A percentile compares a stretch with the other conserved stretches of the same genome.
phyloP scores from a whole-genome alignment of 306 rosid genomes.

The Cicer judaicum region DNA sequence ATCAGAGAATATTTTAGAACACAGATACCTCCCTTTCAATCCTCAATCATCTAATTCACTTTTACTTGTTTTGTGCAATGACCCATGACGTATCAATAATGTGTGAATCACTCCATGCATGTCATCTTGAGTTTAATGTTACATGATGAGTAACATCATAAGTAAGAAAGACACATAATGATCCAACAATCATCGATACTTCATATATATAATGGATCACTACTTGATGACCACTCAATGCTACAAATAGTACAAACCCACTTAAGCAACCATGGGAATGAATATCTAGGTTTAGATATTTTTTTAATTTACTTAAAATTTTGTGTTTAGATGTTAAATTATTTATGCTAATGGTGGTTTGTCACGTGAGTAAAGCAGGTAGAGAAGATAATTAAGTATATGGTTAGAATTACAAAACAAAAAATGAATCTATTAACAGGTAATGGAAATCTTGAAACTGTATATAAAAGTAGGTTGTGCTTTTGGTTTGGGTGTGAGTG shows the following conservation, averaged over 20 bases:
- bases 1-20: constrained; percentile 58
- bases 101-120: constrained; percentile 46
- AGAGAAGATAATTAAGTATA: neutral
- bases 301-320: too few species aligned
- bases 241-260: constrained; percentile 38
- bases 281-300: constrained; percentile 11
- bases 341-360: neutral
- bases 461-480: constrained; percentile 42
- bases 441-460: constrained; percentile 61
- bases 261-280: constrained; percentile 19
- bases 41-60: constrained; percentile 66
- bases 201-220: constrained; percentile 40
- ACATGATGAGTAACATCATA: constrained; percentile 41
- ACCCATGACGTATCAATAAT: constrained; percentile 52
- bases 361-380: constrained; percentile 40
- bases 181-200: constrained; percentile 57
- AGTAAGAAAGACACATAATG: constrained; percentile 47
- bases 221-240: constrained; percentile 43
- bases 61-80: constrained; percentile 58
- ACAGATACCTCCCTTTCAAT: constrained; percentile 71
- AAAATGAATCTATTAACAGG: constrained; percentile 43
- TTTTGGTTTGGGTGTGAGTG: constrained; percentile 34
- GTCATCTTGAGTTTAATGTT: constrained; percentile 40
- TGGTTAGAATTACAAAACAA: constrained; percentile 34
- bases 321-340: too few species aligned